Conservation (phyloP, 176 grass and related monocot species). For the Triticum aestivum region IWGSC_CS_RefSeq_v2.1 NC_057799.1:66014624-66015123, state of each 20-base stretch:
- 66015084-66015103: background rate
- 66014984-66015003: background rate
- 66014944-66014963: background rate
- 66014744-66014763: background rate
- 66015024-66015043: slow-evolving; percentile 3
- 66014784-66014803: background rate
- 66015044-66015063: no score
- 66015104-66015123: background rate
- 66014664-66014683: background rate
- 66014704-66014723: background rate
- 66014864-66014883: background rate
- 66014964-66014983: background rate
- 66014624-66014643: background rate
- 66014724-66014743: background rate
- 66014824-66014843: background rate
- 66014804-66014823: background rate
- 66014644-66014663: background rate
- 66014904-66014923: background rate
- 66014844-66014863: background rate
- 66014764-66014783: background rate
- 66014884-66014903: background rate
- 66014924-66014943: background rate
- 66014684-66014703: background rate
- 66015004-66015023: background rate
- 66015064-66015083: slow-evolving; percentile 19